Percentiles rank a stretch among this genome's conserved stretches.
phyloP scores from a whole-genome alignment of 352 stramenopile genomes.

The Globisporangium echinulatum region DNA sequence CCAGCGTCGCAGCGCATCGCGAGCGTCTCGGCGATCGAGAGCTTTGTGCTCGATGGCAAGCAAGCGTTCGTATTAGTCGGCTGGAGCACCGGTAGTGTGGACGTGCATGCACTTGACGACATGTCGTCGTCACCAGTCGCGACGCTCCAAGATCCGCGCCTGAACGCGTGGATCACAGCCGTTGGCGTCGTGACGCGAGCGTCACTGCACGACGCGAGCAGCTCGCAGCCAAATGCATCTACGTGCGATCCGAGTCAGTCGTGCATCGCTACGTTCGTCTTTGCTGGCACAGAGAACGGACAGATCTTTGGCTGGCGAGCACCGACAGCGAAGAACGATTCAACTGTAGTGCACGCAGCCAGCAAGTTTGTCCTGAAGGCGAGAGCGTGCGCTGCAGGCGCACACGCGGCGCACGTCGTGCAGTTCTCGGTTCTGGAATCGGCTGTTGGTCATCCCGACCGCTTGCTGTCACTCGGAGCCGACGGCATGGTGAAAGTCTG shows the following conservation, averaged over 20 bases:
- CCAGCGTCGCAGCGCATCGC: conserved; percentile 3
- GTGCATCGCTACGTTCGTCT: conserved; percentile 7
- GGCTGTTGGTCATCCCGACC: neutral
- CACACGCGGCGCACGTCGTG: conserved; percentile 47
- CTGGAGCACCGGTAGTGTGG: conserved; percentile 45
- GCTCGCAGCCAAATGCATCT: neutral
- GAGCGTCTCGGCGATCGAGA: conserved; percentile 18
- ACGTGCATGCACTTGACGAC: conserved; percentile 24
- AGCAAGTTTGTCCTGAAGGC: conserved; percentile 17
- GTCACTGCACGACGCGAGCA: neutral
- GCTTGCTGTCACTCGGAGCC: conserved; percentile 34
- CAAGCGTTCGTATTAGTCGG: conserved; percentile 28
- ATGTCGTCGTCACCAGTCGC: conserved; percentile 15
- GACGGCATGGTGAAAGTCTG: conserved; percentile 63
- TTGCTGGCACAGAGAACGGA: conserved; percentile 31
- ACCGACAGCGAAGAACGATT: neutral
- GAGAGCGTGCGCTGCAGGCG: conserved; percentile 14
- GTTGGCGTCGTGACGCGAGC: conserved; percentile 10
- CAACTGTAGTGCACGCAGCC: neutral
- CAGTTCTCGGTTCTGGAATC: conserved; percentile 18
- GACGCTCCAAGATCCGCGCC: conserved; percentile 36
- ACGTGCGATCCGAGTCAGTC: neutral
- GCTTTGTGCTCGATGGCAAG: conserved; percentile 2
- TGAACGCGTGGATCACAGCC: conserved; percentile 36
- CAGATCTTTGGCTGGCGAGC: conserved; percentile 34